Base-by-base conservation (phyloP, 371 early-diverging fungal species). In the Chytridium lagenaria region DNA sequence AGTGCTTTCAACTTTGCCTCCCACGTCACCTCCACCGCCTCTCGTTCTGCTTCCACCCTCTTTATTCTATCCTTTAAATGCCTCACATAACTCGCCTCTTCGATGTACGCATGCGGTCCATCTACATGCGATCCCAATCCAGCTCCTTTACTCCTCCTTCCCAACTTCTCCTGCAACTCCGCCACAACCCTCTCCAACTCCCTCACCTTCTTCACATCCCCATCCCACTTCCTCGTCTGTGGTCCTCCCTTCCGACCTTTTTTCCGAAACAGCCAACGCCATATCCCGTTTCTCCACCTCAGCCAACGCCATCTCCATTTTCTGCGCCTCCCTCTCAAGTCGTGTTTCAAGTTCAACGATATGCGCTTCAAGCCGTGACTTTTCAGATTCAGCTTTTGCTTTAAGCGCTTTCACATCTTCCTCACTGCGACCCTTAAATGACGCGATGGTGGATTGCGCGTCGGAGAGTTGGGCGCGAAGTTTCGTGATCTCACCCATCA, bases 381-480 rank as follows among this genome's bases (percentile, higher is more conserved):
- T 34, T n/a, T 70, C 73, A 7, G 3, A 34, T 15, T 34, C 67
- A 52, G 36, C 61, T 37, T 22, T 51, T 1, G 15, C 15, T 50
- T 67, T 31, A 59, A 67, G 31, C 19, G 57, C 67, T 3, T 31
- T 59, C 16, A 77, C 70, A 39, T 73, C 71, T 23, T 73, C 73
- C 12, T 34, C 51, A 33, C 63, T 38, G 22, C 69, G 30, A 16
- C 77, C 71, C 50, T 65, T 2, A 50, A 73, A 70, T 1, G 44
- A 19, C 5, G 38, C 70, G 1, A 77, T 22, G 30, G 15, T 52
- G 30, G 12, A 1, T 12, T 28, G 36, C 16, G 73, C 73, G 1
- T 77, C 77, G 23, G 44, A 34, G 50, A 77, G 68, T 36, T 77
- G 73, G 12, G 73, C 77, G 12, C 37, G 33, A 7, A 77, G 67